Evolutionary conservation across 2,329 filamentous ascomycete genomes (phyloP), one percentile per base, ranked within the genome.

Genomic region (Dactylellina cionopaga): DNA sequence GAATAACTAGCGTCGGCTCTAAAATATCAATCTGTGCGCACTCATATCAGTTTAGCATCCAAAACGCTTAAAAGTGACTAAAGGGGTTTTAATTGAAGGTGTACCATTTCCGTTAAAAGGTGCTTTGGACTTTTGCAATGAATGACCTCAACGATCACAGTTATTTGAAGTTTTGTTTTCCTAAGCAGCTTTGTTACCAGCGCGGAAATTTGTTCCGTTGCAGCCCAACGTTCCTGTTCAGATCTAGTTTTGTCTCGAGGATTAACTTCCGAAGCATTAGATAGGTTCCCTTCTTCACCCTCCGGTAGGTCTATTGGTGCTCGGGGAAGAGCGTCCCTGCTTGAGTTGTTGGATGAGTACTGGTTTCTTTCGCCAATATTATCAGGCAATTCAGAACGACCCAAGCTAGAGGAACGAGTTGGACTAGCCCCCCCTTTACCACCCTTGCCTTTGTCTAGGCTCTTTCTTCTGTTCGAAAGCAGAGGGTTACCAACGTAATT

Each of bases 71-170:
- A 41, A 62, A 39, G 37, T 39, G 31, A 39, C 4, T 13, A 17
- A 17, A 10, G 15, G 37, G 41, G 25, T 4, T 4, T 15, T 15
- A 19, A 33, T 4, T 29, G 33, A 15, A 27, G 13, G 63, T 74
- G 41, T 72, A 77, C 77, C 64, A 97, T 92, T 83, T 98, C 95
- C 0, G 92, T 96, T 75, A 99, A 92, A 83, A 98, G 86, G 80
- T 97, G 93, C 80, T 95, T 94, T 2, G 95, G 92, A 78, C 91
- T 97, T 84, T 97, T 98, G 88, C 95, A 98, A 81, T 98, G 95
- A 76, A 99, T 90, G 25, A 98, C 94, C 81, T 99, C 95, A 31
- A 99, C 90, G 54, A 96, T 92, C 49, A 97, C 91, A 66, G 92
- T 88, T 51, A 97, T 93, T 80, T 99, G 94, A 68, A 99, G 83